These are phyloP conservation scores for Lecanosticta acicola DNA, from an alignment of 2,329 filamentous ascomycete genomes.

Conservation along the genomic window DNA sequence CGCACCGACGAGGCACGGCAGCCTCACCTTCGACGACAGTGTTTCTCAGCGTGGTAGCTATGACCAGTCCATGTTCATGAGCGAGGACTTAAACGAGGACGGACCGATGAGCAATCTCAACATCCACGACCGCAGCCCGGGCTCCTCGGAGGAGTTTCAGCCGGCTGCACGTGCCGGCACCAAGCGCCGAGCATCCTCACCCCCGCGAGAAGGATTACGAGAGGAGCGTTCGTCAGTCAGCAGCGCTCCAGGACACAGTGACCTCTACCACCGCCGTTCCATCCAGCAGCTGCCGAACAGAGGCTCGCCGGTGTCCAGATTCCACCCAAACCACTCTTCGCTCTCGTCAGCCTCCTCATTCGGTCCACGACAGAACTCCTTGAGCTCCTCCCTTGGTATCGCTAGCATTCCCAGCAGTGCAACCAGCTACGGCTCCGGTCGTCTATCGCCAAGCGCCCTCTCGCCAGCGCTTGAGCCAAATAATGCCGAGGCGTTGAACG, in stretches of 20 bases:
- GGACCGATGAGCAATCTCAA: constrained; percentile 47
- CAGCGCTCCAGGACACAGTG: constrained; percentile 39
- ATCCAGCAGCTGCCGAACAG: constrained; percentile 53
- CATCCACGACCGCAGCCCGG: constrained; percentile 48
- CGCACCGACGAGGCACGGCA: constrained; percentile 36
- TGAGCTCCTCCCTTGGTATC: constrained; percentile 55
- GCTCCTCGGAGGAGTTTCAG: constrained; percentile 40
- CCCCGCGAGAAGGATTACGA: constrained; percentile 51
- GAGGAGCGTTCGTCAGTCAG: constrained; percentile 43
- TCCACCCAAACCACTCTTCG: constrained; percentile 54
- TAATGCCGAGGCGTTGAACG: constrained; percentile 49
- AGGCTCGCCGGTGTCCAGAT: constrained; percentile 49
- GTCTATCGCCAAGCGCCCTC: constrained; percentile 55
- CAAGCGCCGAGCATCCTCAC: constrained; percentile 60
- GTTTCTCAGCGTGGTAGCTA: constrained; percentile 57
- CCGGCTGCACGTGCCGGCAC: constrained; percentile 47
- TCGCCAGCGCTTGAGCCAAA: constrained; percentile 53
- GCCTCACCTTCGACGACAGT: constrained; percentile 38
- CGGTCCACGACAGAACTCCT: constrained; percentile 56
- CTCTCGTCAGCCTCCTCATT: constrained; percentile 61
- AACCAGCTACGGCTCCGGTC: constrained; percentile 59
- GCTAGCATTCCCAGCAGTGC: constrained; percentile 58
- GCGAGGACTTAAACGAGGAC: constrained; percentile 51
- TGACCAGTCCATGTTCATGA: constrained; percentile 53
- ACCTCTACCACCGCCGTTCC: constrained; percentile 51